phyloP scores from a whole-genome alignment of 2,329 filamentous ascomycete genomes.

The Hymenoscyphus albidus region DNA sequence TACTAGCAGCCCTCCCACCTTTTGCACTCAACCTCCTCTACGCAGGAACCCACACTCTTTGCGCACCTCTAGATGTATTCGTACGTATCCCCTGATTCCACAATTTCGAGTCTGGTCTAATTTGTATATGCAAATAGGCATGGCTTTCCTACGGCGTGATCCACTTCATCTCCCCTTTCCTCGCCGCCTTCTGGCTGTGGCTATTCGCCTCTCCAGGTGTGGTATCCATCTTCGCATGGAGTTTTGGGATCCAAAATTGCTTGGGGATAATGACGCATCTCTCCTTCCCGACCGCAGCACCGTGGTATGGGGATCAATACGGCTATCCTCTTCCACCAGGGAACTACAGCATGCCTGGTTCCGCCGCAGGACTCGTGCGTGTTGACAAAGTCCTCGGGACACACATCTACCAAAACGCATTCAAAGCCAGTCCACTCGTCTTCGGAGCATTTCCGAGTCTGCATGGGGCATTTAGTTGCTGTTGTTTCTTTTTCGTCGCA shows the following conservation, averaged over 20 bases:
- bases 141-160: conserved; percentile 94
- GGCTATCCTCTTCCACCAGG: conserved; percentile 71
- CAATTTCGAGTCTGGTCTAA: conserved; percentile 45
- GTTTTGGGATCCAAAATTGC: conserved; percentile 90
- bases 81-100: conserved; percentile 10
- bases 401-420: conserved; percentile 86
- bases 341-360: conserved; percentile 85
- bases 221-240: conserved; percentile 75
- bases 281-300: conserved; percentile 84
- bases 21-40: conserved; percentile 70
- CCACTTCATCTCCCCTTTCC: conserved; percentile 79
- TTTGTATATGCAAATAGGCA: conserved; percentile 47
- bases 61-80: conserved; percentile 28
- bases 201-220: conserved; percentile 82
- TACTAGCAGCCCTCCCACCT: conserved; percentile 27
- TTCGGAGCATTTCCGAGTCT: conserved; percentile 92
- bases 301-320: conserved; percentile 93
- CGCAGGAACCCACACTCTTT: conserved; percentile 68
- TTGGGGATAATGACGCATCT: conserved; percentile 83
- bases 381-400: conserved; percentile 84
- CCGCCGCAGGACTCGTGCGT: conserved; percentile 80
- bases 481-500: conserved; percentile 74
- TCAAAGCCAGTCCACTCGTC: conserved; percentile 82
- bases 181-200: conserved; percentile 76
- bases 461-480: conserved; percentile 90